A percentile compares a stretch with the other conserved stretches of the same genome.
Conservation (phyloP, 495 filamentous ascomycete genomes). For the Umbilicaria muhlenbergii region DNA sequence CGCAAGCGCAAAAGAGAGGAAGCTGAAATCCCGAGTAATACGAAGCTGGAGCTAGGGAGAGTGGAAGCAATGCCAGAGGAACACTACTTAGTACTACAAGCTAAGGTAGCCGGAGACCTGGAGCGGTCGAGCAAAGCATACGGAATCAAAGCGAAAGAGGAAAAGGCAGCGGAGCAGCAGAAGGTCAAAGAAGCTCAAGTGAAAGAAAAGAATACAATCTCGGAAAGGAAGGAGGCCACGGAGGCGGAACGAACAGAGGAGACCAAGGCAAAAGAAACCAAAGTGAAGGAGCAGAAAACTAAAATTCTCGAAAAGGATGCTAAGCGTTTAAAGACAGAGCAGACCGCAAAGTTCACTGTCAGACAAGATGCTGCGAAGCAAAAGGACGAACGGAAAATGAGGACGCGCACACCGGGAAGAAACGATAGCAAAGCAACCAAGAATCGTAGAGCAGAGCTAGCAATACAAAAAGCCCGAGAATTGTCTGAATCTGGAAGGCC, state of each 20-base stretch:
- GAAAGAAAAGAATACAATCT: background rate
- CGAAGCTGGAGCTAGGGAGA: too few species aligned
- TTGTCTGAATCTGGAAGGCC: background rate
- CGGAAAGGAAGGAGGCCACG: background rate
- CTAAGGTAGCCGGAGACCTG: background rate
- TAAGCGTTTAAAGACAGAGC: slow-evolving; percentile 6
- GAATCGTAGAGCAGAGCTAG: background rate
- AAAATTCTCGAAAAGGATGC: background rate
- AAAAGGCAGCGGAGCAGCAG: background rate
- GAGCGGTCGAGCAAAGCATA: background rate
- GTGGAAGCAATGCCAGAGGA: slow-evolving; percentile 1
- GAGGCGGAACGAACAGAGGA: background rate
- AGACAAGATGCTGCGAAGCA: background rate
- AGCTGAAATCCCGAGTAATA: too few species aligned
- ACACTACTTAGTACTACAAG: background rate
- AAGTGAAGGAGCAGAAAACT: background rate
- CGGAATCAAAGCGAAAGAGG: background rate
- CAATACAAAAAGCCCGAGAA: background rate
- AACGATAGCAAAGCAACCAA: background rate
- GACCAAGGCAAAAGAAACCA: background rate
- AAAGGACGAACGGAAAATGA: background rate
- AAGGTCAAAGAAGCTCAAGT: background rate
- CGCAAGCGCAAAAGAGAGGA: too few species aligned
- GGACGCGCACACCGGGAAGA: background rate
- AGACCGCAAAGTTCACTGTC: background rate